Conservation (phyloP, 2,329 filamentous ascomycete genomes). For the Furcasterigmium sp. region DNA sequence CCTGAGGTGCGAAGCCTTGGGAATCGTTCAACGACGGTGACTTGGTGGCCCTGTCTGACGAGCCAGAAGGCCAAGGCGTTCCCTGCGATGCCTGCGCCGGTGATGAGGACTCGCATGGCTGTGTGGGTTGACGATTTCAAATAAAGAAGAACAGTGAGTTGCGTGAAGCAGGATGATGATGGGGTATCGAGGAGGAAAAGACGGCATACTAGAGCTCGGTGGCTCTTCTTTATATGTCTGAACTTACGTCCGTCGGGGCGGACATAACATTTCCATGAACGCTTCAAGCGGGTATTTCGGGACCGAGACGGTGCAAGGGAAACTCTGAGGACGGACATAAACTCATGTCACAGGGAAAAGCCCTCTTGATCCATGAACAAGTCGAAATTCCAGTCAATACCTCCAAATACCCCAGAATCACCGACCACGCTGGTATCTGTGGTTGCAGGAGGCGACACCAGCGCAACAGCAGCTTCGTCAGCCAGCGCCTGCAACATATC, state of each 20-base stretch:
- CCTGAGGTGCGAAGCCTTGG: slow-evolving; percentile 38
- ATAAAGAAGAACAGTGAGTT: neutral
- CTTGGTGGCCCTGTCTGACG: slow-evolving; percentile 25
- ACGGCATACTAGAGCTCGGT: too few relatives aligned
- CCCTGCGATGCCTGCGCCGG: slow-evolving; percentile 28
- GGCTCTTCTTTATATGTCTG: too few relatives aligned
- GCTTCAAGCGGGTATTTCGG: too few relatives aligned
- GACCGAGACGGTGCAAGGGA: too few relatives aligned
- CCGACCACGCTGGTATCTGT: neutral
- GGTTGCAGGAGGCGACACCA: neutral
- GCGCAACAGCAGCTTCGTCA: slow-evolving; percentile 5
- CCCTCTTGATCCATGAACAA: neutral
- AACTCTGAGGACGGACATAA: too few relatives aligned
- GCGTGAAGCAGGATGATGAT: neutral
- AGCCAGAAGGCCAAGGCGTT: slow-evolving; percentile 46
- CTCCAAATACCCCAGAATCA: neutral
- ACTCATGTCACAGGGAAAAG: too few relatives aligned
- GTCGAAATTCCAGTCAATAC: neutral
- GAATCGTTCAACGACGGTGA: slow-evolving; percentile 36
- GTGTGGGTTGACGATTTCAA: neutral
- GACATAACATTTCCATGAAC: too few relatives aligned
- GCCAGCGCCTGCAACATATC: slow-evolving; percentile 18
- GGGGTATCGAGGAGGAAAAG: too few relatives aligned
- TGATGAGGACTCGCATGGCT: slow-evolving; percentile 25
- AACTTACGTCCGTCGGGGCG: too few relatives aligned